A percentile compares a stretch with the other conserved stretches of the same genome.
Conservation (phyloP, 176 grass and related monocot genomes). For the Musa schizocarpa region DNA sequence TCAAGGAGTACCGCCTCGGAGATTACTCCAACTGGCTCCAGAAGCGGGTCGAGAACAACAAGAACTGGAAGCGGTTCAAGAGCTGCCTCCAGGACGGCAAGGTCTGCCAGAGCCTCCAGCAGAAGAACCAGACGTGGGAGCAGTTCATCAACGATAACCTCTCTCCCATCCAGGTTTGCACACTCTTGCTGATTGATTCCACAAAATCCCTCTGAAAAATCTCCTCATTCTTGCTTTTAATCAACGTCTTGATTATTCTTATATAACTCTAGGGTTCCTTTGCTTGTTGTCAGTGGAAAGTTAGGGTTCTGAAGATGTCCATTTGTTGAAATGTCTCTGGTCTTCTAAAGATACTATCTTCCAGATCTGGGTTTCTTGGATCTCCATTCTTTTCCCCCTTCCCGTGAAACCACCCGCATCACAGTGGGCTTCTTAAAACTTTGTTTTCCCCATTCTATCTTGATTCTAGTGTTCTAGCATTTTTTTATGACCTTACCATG, state of each 20-base stretch:
- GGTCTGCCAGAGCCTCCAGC: slow-evolving; percentile 50
- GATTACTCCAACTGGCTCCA: slow-evolving; percentile 88
- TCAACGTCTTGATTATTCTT: background rate
- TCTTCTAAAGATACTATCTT: background rate
- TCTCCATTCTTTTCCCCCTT: no score
- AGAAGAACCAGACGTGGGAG: slow-evolving; percentile 25
- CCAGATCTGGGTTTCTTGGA: no score
- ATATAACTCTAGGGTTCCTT: background rate
- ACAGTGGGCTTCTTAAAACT: no score
- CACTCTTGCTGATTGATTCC: background rate
- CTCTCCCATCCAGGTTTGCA: slow-evolving; percentile 59
- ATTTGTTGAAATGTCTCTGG: background rate
- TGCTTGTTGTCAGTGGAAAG: background rate
- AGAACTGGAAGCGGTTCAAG: slow-evolving; percentile 68
- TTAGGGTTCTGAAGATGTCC: background rate
- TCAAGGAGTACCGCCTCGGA: slow-evolving; percentile 75
- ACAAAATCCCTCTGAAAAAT: background rate
- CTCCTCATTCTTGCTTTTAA: background rate
- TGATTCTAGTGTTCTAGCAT: no score
- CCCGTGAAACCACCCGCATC: no score
- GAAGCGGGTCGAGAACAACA: slow-evolving; percentile 43
- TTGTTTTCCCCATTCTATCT: no score
- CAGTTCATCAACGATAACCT: slow-evolving; percentile 61
- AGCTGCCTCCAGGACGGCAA: slow-evolving; percentile 74
- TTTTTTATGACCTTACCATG: no score